Conservation (phyloP, 1,139 yeast species). For the Wickerhamiella pararugosa region DNA sequence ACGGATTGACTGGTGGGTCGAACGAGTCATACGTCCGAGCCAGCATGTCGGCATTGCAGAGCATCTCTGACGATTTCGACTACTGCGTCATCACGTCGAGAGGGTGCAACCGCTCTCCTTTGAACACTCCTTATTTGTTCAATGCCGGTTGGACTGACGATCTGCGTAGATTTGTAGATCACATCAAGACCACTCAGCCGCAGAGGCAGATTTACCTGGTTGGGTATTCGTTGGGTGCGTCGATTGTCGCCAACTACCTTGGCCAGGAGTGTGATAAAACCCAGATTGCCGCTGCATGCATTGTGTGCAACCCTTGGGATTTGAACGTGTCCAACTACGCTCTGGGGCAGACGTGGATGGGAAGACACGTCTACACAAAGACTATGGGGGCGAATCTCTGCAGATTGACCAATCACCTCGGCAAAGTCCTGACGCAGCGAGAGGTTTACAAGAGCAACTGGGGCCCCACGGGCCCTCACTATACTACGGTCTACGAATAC, state of each 20-base stretch:
- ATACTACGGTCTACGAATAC: conserved; percentile 40
- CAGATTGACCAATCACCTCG: conserved; percentile 48
- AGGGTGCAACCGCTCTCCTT: conserved; percentile 74
- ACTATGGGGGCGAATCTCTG: conserved; percentile 51
- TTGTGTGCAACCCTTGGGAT: conserved; percentile 79
- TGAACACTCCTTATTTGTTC: conserved; percentile 62
- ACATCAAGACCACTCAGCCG: conserved; percentile 44
- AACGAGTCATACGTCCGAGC: conserved; percentile 79
- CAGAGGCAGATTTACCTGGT: conserved; percentile 57
- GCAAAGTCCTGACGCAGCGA: conserved; percentile 34
- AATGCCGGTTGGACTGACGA: conserved; percentile 66
- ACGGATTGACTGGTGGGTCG: conserved; percentile 87
- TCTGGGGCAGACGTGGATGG: conserved; percentile 41
- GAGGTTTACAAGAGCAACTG: conserved; percentile 22
- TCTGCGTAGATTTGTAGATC: conserved; percentile 41
- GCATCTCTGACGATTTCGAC: conserved; percentile 31
- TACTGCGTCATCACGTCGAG: conserved; percentile 65
- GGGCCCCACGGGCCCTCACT: conserved; percentile 18
- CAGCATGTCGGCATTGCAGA: conserved; percentile 18
- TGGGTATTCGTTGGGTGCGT: conserved; percentile 85
- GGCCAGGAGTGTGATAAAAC: conserved; percentile 43
- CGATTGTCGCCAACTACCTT: conserved; percentile 59
- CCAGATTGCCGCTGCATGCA: conserved; percentile 47
- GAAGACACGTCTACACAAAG: conserved; percentile 47
- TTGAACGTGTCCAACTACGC: conserved; percentile 41